These are phyloP conservation scores for Juglanconis juglandina DNA, from an alignment of 2,329 filamentous ascomycete genomes.

Conservation along the genomic window DNA sequence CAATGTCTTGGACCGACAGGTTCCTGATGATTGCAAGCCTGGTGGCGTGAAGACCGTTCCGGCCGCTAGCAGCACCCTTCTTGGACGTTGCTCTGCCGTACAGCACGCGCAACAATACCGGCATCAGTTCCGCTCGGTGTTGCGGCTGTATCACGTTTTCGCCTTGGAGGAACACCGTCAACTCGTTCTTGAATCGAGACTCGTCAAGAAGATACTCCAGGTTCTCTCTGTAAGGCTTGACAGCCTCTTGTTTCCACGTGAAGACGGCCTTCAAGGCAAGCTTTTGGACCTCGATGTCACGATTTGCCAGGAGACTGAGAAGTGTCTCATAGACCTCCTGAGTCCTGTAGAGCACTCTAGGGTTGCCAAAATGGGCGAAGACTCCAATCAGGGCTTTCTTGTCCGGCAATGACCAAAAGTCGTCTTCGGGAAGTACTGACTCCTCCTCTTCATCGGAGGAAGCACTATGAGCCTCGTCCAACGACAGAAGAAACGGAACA, in stretches of 20 bases:
- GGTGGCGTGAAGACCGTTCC: slow-evolving; percentile 76
- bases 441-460: slow-evolving; percentile 38
- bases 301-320: slow-evolving; percentile 74
- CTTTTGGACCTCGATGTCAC: slow-evolving; percentile 86
- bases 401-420: slow-evolving; percentile 69
- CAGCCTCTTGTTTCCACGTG: slow-evolving; percentile 78
- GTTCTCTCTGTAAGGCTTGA: slow-evolving; percentile 79
- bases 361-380: slow-evolving; percentile 83
- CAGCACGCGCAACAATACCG: slow-evolving; percentile 78
- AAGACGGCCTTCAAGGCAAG: slow-evolving; percentile 79
- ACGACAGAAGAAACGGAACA: slow-evolving; percentile 80
- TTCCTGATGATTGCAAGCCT: slow-evolving; percentile 78
- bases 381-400: slow-evolving; percentile 78
- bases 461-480: slow-evolving; percentile 59
- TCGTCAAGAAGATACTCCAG: slow-evolving; percentile 86
- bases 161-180: slow-evolving; percentile 81
- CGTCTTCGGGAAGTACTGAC: slow-evolving; percentile 33
- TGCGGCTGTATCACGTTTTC: slow-evolving; percentile 69
- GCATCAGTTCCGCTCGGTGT: slow-evolving; percentile 73
- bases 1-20: slow-evolving; percentile 70
- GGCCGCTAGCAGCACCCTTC: slow-evolving; percentile 71
- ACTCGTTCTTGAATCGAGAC: slow-evolving; percentile 84
- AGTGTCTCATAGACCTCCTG: slow-evolving; percentile 73
- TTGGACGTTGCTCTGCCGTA: slow-evolving; percentile 88
- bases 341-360: slow-evolving; percentile 75